Evolutionary conservation across 2,329 filamentous ascomycete species (phyloP).

Genomic region (Tolypocladium inflatum): DNA sequence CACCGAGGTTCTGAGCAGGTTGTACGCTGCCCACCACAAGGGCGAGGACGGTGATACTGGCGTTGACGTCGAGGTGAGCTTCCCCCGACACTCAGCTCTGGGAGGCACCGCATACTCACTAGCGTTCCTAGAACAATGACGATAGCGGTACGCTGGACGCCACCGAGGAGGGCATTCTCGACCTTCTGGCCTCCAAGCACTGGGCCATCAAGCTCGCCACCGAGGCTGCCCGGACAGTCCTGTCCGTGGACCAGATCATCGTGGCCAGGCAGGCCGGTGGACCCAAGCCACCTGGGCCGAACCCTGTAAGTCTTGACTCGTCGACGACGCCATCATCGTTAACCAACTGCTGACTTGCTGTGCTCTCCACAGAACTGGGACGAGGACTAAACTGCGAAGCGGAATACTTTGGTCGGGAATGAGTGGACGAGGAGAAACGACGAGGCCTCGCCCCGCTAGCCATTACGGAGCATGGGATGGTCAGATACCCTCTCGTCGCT

Average conservation of each 20-base stretch:
- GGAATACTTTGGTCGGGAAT: neutral
- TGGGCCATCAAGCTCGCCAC: slow-evolving; percentile 98
- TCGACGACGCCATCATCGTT: neutral
- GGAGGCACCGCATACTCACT: slow-evolving; percentile 5
- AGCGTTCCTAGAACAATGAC: slow-evolving; percentile 54
- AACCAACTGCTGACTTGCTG: slow-evolving; percentile 15
- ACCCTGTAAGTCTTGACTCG: slow-evolving; percentile 47
- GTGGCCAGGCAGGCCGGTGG: slow-evolving; percentile 95
- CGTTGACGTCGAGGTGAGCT: slow-evolving; percentile 73
- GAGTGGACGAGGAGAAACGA: neutral
- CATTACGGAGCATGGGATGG: slow-evolving; percentile 9
- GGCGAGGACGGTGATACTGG: slow-evolving; percentile 83
- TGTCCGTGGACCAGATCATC: slow-evolving; percentile 98
- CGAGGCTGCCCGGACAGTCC: slow-evolving; percentile 83
- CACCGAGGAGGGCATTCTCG: slow-evolving; percentile 79
- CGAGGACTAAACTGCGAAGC: slow-evolving; percentile 38
- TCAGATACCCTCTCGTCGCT: slow-evolving; percentile 11
- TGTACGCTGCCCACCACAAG: slow-evolving; percentile 91
- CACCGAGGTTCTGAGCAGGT: slow-evolving; percentile 85
- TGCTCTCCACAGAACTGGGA: slow-evolving; percentile 44
- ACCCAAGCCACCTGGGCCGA: slow-evolving; percentile 91
- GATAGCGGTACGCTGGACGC: slow-evolving; percentile 76
- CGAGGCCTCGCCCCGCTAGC: neutral
- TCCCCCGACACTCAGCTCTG: neutral
- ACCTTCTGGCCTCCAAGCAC: slow-evolving; percentile 82